These are phyloP conservation scores for Myrmaecium sp. DNA, from an alignment of 2,329 filamentous ascomycete species.

Conservation along the genomic window DNA sequence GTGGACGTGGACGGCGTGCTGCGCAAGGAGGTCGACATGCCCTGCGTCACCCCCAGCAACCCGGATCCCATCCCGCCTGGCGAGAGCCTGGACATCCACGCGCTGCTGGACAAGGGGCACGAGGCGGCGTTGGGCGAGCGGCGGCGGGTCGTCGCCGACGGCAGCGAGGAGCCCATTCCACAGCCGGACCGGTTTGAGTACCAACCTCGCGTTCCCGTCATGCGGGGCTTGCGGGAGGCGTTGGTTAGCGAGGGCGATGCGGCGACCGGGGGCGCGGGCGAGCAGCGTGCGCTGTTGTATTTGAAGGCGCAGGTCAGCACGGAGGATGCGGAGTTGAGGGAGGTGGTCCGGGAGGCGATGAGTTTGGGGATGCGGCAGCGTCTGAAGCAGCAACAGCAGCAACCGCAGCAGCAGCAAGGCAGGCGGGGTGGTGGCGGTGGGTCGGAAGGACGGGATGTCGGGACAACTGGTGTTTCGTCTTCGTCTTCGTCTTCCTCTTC, in stretches of 20 bases:
- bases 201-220: slow-evolving; percentile 56
- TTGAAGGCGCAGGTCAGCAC: slow-evolving; percentile 71
- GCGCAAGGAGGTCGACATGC: slow-evolving; percentile 97
- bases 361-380: no score
- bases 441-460: no score
- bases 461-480: no score
- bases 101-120: slow-evolving; percentile 58
- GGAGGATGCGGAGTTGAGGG: slow-evolving; percentile 54
- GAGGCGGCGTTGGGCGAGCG: no score
- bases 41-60: slow-evolving; percentile 85
- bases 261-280: no score
- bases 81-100: slow-evolving; percentile 66
- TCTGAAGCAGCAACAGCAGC: no score
- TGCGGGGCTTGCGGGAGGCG: slow-evolving; percentile 60
- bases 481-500: no score
- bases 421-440: no score
- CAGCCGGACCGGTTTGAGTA: slow-evolving; percentile 48
- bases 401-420: no score
- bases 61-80: slow-evolving; percentile 61
- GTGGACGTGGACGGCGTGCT: slow-evolving; percentile 90
- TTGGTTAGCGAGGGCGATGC: slow-evolving; percentile 21
- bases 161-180: no score
- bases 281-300: slow-evolving; percentile 9
- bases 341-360: no score
- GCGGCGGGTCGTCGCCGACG: no score